Base-by-base conservation (phyloP, 164 flowering plant species). In the Chimonanthus praecox region DNA sequence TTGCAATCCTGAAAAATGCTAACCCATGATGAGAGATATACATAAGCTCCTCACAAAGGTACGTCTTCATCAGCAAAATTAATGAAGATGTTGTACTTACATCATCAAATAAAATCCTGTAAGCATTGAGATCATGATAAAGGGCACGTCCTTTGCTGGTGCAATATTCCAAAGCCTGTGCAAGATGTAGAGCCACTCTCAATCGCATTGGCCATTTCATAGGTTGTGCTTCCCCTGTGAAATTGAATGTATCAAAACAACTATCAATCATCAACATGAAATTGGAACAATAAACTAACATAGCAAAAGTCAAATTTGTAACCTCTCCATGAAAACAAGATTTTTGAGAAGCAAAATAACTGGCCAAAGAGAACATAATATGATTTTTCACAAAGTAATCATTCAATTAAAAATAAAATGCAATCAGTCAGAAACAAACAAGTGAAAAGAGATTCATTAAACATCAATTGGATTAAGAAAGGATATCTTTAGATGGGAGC, bases 201-300 rank as follows among this genome's bases (percentile, higher is more conserved):
- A 94, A 82, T 47, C 98, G 81, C 97, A 94, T 91, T 67, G 94
- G 86, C 98, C 94, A 93, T 81, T 85, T 87, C 96, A 93, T 88
- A 49, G 97, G 97, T 70, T 88, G 94, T 72, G 90, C 49, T 79
- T 92, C 97, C 97, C 97, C 97, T 92, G 76, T 18, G 58, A 6
- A 74, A 73, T 54, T 10, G 67, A 73, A 50, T 62, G 46, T 33
- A 62, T 61, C 63, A 73, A 60, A 65, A 72, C 49, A 47, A 33
- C 8, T 10, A n/a, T 72, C 46, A 78, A 33, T 16, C 13, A 47
- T 4, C n/a, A 64, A n/a, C 18, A 33, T 45, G 68, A 43, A 43
- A 16, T 65, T 11, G 44, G 49, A 65, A 65, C 44, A 4, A 33
- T 44, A 33, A 33, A 33, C 6, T 4, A 21, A 18, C 43, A 63